Evolutionary conservation across 164 flowering plant species (phyloP), one percentile per base, ranked within the genome.

Genomic region (Piper longum): DNA sequence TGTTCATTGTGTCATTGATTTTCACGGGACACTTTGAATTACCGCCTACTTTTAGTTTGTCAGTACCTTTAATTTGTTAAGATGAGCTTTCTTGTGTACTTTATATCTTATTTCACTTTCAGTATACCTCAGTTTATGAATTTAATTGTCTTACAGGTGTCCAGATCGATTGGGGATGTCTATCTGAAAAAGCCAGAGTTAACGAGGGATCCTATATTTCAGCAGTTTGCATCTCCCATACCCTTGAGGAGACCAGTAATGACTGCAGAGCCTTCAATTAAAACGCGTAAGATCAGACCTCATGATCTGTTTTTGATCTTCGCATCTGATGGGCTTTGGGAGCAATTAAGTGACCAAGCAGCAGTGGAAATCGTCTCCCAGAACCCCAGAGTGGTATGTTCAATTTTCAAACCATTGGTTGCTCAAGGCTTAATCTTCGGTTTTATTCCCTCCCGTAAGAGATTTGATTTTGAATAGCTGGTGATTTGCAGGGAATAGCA

Each of bases 301-400:
- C 72, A 79, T 4, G 93, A 87, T 69, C 43, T 78, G 61, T 87
- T 87, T 65, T 64, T 87, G 69, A 83, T 87, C 62, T 85, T 87
- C 72, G 89, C 89, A 64, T 81, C 92, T 26, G 92, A 86, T 78
- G 92, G 92, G 60, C 85, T 86, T 16, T 86, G 93, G 93, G 93
- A 87, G 79, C 88, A 83, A 57, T 67, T 87, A 48, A 84, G 77
- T 69, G 88, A 87, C 68, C 80, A 83, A 66, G 78, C 59, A 63
- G 93, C 84, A 0, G 86, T 83, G 59, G 79, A 78, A n/a, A 83
- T 87, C 36, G 93, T 87, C 48, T 56, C 52, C 13, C 82, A 72
- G 59, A 66, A 70, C 74, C 85, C 89, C 17, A 75, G 88, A 82
- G 57, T 39, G 3, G 93, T 87, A 74, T 80, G 84, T 54, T 2